phyloP scores from a whole-genome alignment of 2,329 filamentous ascomycete genomes.

The Gremmenia infestans region DNA sequence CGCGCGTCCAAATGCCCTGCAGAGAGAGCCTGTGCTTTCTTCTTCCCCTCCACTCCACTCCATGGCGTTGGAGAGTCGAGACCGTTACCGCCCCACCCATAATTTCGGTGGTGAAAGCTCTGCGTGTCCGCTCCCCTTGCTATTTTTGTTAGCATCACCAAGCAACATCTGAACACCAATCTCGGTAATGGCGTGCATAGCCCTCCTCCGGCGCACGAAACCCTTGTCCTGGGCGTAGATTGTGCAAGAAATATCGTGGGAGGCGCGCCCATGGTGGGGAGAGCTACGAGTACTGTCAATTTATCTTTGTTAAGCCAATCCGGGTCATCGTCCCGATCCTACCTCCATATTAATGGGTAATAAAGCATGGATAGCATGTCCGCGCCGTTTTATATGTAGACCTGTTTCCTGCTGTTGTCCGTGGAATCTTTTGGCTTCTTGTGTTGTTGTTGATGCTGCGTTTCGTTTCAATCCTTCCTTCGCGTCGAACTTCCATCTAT shows the following conservation, averaged over 20 bases:
- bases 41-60: background rate
- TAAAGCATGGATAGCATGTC: background rate
- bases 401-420: background rate
- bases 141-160: background rate
- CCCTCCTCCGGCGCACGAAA: background rate
- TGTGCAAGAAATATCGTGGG: background rate
- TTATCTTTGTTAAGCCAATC: background rate
- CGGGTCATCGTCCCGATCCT: background rate
- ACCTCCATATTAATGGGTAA: background rate
- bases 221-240: background rate
- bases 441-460: background rate
- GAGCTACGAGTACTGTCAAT: background rate
- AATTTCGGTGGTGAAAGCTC: background rate
- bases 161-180: background rate
- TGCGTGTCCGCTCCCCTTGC: background rate
- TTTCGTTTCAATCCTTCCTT: background rate
- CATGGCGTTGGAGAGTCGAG: background rate
- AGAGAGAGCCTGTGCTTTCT: background rate
- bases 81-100: background rate
- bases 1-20: background rate
- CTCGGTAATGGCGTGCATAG: slow-evolving; percentile 2
- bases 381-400: background rate
- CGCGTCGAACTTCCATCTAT: background rate
- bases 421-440: background rate
- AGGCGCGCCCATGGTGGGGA: background rate